Evolutionary conservation across 1,284 basidiomycete genomes (phyloP), one percentile per base, ranked within the genome.

Genomic region (Moniliophthora roreri): DNA sequence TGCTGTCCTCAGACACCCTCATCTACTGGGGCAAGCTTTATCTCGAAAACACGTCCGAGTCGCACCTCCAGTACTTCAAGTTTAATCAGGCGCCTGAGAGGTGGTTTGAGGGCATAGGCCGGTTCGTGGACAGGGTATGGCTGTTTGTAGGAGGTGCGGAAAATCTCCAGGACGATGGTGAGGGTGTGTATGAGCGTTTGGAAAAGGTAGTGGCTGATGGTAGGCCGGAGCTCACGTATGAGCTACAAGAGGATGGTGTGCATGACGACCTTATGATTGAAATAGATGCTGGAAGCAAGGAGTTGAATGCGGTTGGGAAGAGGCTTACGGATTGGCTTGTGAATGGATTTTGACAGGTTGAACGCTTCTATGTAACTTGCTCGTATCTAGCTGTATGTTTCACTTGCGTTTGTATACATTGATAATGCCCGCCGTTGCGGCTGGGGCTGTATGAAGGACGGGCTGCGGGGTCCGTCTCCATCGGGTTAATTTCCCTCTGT

Each of bases 251-350:
- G 8, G 58, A 60, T 18, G 70, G 70, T 1, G 57, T 70, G 3
- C 73, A 74, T 47, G 62, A 65, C 24, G 70, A 71, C 56, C 59
- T 64, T n/a, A 58, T 63, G 34, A 51, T 60, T 4, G 62, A 63
- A 36, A 57, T 66, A 4, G 48, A 58, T 7, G 53, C 56, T 3
- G 57, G 59, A 28, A 56, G 60, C 36, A 49, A 50, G 41, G 58
- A 62, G 37, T 26, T 63, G 32, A 61, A 62, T 1, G 46, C 15
- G 0, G 42, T 63, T 40, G 62, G 62, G 5, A 55, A 60, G 32
- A 34, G 60, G 21, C 59, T 66, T 41, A 37, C 69, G 1, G 54
- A 63, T 10, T 69, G 68, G 66, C 38, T 69, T 10, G 56, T 46
- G 3, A 55, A 51, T 15, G 58, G 63, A 11, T 11, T 32, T 32